These are phyloP conservation scores for Globisporangium carolinianum DNA, from an alignment of 352 stramenopile genomes.

Conservation along the genomic window DNA sequence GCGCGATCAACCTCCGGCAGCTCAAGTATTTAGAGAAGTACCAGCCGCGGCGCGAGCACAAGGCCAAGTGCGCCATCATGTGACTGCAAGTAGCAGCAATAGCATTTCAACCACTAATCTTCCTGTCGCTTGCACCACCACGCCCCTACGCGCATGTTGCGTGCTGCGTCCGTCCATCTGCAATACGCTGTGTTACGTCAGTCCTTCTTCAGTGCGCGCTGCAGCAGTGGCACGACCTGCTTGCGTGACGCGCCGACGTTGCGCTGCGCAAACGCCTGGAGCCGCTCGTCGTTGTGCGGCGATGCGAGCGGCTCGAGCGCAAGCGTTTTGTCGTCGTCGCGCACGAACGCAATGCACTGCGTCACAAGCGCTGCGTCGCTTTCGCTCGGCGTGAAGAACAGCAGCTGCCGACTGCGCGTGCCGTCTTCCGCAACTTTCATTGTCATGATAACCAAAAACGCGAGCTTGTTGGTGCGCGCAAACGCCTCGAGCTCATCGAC, in stretches of 20 bases:
- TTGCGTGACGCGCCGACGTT: constrained; percentile 66
- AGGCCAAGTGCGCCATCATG: constrained; percentile 84
- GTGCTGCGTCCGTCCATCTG: too few relatives aligned
- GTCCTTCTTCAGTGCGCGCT: constrained; percentile 24
- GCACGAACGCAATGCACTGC: constrained; percentile 33
- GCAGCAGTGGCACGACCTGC: constrained; percentile 68
- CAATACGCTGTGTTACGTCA: too few relatives aligned
- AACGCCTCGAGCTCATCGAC: constrained; percentile 25
- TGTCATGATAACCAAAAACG: constrained; percentile 67
- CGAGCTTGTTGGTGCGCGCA: constrained; percentile 36
- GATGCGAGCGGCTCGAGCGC: constrained; percentile 32
- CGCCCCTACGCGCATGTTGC: too few relatives aligned
- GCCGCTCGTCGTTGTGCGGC: constrained; percentile 20
- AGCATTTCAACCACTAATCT: too few relatives aligned
- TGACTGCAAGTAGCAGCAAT: constrained; percentile 18
- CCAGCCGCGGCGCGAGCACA: constrained; percentile 61
- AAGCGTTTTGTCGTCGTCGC: constrained; percentile 25
- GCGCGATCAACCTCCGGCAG: constrained; percentile 97
- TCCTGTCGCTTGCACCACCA: too few relatives aligned
- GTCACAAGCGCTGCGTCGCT: constrained; percentile 11
- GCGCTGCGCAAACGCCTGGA: constrained; percentile 45
- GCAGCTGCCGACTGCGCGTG: constrained; percentile 41
- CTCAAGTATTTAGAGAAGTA: constrained; percentile 97
- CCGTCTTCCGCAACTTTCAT: constrained; percentile 42
- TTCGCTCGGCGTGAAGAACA: constrained; percentile 40